These are phyloP conservation scores for Zizania latifolia DNA, from an alignment of 176 grass and related monocot genomes.

Conservation along the genomic window DNA sequence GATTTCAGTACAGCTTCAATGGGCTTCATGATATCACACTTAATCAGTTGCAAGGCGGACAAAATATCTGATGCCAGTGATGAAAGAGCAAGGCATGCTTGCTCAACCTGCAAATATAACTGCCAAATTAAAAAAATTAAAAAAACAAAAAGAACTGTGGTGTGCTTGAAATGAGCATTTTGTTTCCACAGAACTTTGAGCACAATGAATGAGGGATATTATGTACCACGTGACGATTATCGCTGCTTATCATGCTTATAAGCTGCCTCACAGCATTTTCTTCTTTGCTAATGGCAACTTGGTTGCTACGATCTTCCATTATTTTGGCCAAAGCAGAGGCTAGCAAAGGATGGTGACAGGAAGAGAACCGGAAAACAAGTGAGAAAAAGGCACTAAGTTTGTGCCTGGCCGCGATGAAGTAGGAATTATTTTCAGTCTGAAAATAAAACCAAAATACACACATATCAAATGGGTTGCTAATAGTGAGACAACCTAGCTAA, in stretches of 20 bases:
- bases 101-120: conserved; percentile 64
- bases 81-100: conserved; percentile 91
- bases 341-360: conserved; percentile 93
- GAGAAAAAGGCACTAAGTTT: conserved; percentile 98
- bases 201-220: neutral
- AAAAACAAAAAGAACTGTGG: neutral
- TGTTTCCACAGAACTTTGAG: neutral
- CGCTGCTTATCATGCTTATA: conserved; percentile 97
- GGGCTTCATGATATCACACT: conserved; percentile 96
- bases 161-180: conserved; percentile 12
- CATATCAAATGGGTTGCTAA: conserved; percentile 2
- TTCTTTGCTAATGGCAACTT: conserved; percentile 85
- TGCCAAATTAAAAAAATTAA: neutral
- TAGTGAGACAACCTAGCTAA: conserved; percentile 24
- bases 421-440: conserved; percentile 90
- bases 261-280: conserved; percentile 86
- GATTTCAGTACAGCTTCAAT: conserved; percentile 87
- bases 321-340: conserved; percentile 93
- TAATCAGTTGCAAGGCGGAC: conserved; percentile 83
- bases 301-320: conserved; percentile 87
- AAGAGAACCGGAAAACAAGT: conserved; percentile 97
- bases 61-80: conserved; percentile 81
- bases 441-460: conserved; percentile 22
- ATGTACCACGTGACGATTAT: conserved; percentile 90
- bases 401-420: conserved; percentile 80